These are phyloP conservation scores for Knufia petricola DNA, from an alignment of 2,329 filamentous ascomycete species.

Conservation along the genomic window DNA sequence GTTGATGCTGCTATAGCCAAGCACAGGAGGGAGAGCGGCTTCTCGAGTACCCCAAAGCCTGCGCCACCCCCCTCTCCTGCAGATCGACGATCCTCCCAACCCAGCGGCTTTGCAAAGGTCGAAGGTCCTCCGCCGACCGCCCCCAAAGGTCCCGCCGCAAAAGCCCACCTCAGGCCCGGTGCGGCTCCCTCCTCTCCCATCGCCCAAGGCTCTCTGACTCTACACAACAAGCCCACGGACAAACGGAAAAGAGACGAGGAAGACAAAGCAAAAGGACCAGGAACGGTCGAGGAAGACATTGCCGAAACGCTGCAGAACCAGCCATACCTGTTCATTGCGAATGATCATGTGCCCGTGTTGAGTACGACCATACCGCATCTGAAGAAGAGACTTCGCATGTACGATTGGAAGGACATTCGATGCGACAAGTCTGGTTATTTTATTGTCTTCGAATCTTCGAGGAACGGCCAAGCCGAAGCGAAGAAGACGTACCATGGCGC, in stretches of 20 bases:
- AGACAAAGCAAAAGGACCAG: slow-evolving; percentile 39
- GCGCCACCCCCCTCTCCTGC: slow-evolving; percentile 15
- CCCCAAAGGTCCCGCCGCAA: slow-evolving; percentile 70
- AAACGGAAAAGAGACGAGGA: slow-evolving; percentile 5
- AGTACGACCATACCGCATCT: slow-evolving; percentile 78
- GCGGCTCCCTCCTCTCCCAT: slow-evolving; percentile 13
- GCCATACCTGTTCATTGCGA: slow-evolving; percentile 86
- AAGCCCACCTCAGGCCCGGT: slow-evolving; percentile 28
- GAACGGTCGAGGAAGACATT: slow-evolving; percentile 57
- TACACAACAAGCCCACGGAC: slow-evolving; percentile 7
- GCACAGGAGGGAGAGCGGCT: slow-evolving; percentile 46
- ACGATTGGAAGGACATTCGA: slow-evolving; percentile 69
- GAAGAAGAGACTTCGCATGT: slow-evolving; percentile 78
- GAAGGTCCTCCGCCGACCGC: slow-evolving; percentile 69
- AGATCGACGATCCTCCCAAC: slow-evolving; percentile 24
- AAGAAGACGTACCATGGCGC: slow-evolving; percentile 69
- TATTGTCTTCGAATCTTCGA: slow-evolving; percentile 75
- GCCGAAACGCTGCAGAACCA: slow-evolving; percentile 61
- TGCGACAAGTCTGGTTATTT: slow-evolving; percentile 84
- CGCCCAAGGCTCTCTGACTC: slow-evolving; percentile 15
- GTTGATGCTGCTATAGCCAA: slow-evolving; percentile 64
- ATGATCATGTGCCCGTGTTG: slow-evolving; percentile 77
- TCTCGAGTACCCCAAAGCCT: slow-evolving; percentile 26
- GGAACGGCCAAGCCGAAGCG: slow-evolving; percentile 66
- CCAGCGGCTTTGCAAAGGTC: slow-evolving; percentile 35